Conservation (phyloP, 768 basidiomycete genomes). For the Gloeophyllum trabeum region DNA sequence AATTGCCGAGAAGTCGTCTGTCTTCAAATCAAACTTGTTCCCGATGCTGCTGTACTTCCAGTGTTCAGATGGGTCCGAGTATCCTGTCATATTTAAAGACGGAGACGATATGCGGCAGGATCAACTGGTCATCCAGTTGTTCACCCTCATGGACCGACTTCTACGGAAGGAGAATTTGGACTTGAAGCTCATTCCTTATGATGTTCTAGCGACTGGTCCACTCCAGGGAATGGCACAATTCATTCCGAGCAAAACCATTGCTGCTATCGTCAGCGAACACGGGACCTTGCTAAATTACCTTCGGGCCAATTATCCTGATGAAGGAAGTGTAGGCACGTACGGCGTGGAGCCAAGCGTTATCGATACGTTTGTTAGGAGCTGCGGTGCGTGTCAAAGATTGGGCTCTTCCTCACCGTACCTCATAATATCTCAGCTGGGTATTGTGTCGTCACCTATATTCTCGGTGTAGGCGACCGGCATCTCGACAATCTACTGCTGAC, state of each 20-base stretch:
- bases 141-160: slow-evolving; percentile 94
- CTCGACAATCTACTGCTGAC: slow-evolving; percentile 89
- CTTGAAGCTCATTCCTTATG: slow-evolving; percentile 82
- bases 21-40: slow-evolving; percentile 96
- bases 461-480: slow-evolving; percentile 96
- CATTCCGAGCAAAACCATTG: slow-evolving; percentile 91
- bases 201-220: slow-evolving; percentile 86
- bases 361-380: slow-evolving; percentile 94
- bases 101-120: slow-evolving; percentile 99
- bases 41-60: slow-evolving; percentile 89
- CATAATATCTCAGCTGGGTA: slow-evolving; percentile 89
- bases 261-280: slow-evolving; percentile 88
- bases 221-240: slow-evolving; percentile 95
- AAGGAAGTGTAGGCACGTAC: slow-evolving; percentile 88
- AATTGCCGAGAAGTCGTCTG: slow-evolving; percentile 82
- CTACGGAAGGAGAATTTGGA: slow-evolving; percentile 93
- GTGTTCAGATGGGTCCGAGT: slow-evolving; percentile 74
- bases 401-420: too few species aligned
- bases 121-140: slow-evolving; percentile 95
- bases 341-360: slow-evolving; percentile 92
- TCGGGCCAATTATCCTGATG: slow-evolving; percentile 79
- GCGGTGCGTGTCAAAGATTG: slow-evolving; percentile 66
- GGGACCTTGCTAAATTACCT: slow-evolving; percentile 84
- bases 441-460: slow-evolving; percentile 91
- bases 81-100: slow-evolving; percentile 96